These are phyloP conservation scores for Dactylorhiza incarnata DNA, from an alignment of 106 monocot genomes.

Conservation along the genomic window DNA sequence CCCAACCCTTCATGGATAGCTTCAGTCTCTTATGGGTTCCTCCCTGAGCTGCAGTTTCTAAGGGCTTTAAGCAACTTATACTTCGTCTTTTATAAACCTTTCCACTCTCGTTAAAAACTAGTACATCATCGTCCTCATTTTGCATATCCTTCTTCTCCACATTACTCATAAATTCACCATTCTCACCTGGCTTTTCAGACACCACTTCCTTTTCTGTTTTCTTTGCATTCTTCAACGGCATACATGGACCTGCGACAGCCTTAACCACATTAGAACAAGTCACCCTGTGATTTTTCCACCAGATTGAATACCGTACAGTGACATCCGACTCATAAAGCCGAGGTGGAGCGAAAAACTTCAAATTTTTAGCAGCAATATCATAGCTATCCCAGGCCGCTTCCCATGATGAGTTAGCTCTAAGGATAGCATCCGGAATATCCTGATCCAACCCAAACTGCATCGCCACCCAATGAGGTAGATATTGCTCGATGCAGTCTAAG, in stretches of 20 bases:
- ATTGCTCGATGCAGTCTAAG: constrained; percentile 53
- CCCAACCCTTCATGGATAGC: neutral
- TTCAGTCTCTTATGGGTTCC: neutral
- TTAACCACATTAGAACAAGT: constrained; percentile 2
- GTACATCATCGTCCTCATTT: constrained; percentile 9
- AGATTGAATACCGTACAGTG: constrained; percentile 27
- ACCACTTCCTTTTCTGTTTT: neutral
- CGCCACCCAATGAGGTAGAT: constrained; percentile 23
- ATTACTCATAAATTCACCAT: neutral
- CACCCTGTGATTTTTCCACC: constrained; percentile 24
- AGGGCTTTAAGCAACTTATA: neutral
- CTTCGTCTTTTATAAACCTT: neutral
- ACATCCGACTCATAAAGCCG: constrained; percentile 31
- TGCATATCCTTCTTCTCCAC: constrained; percentile 9
- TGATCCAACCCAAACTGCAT: constrained; percentile 87
- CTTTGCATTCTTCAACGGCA: constrained; percentile 3
- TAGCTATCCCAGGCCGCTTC: constrained; percentile 44
- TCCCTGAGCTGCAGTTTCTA: neutral
- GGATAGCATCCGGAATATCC: constrained; percentile 39
- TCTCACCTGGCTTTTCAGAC: constrained; percentile 4
- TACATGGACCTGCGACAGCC: neutral
- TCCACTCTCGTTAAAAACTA: constrained; percentile 2
- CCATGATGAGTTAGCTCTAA: constrained; percentile 22
- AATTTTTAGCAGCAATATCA: constrained; percentile 19
- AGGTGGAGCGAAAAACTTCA: constrained; percentile 42